Evolutionary conservation across 768 basidiomycete species (phyloP), one percentile per base, ranked within the genome.

Genomic region (Auricularia cornea): DNA sequence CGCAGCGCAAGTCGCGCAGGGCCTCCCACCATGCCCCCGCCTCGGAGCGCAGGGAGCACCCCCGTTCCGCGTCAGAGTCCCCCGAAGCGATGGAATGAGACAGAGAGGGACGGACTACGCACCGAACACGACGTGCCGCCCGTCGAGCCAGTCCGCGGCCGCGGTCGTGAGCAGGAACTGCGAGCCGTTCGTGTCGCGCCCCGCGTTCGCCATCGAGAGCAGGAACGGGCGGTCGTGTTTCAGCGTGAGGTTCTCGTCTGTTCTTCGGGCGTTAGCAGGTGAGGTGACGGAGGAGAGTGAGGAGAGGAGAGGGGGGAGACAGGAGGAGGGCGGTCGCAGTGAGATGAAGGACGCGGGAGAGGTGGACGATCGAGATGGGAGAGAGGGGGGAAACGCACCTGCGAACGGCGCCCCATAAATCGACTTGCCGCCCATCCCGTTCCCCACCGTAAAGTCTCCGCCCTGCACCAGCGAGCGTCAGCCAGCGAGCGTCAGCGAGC

Each of bases 161-260:
- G 85, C 86, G 44, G 92, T 94, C 66, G 90, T 92, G 78, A 95
- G 86, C 81, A 96, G 94, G 83, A 95, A 94, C 74, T 93, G 89
- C 16, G 84, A 81, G 16, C 90, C 92, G 71, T 95, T 95, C 67
- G 93, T 94, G 78, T 92, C 85, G 71, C 74, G 76, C 31, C 87
- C 88, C 3, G 86, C 82, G 70, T 94, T 94, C 29, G 92, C 92
- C 87, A 90, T 90, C 60, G 87, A 88, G 40, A 90, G 78, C 56
- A 88, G 71, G 60, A 84, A 84, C 26, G 80, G 81, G 71, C 86
- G 88, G 64, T 74, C 80, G 80, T 97, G 94, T 75, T 84, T 87
- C 64, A 85, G 71, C 66, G 78, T 68, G 74, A 92, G 90, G 81
- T 94, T 95, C 78, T 96, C 94, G 70, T 96, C 94, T 84, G 72